phyloP scores from a whole-genome alignment of 2,329 filamentous ascomycete species.

The Aureobasidium pullulans region DNA sequence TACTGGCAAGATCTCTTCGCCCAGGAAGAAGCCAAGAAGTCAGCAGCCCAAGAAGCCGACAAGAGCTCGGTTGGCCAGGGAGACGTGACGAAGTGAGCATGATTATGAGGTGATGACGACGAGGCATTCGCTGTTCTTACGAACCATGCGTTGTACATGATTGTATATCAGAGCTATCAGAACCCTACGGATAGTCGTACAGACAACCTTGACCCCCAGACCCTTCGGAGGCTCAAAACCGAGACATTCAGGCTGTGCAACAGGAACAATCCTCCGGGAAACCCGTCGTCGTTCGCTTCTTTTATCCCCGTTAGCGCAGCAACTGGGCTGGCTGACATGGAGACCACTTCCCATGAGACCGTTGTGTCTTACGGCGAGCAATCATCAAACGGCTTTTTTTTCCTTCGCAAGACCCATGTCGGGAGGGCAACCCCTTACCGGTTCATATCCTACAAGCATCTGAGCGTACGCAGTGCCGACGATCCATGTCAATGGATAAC shows the following conservation, averaged over 20 bases:
- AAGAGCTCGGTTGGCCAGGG: slow-evolving; percentile 5
- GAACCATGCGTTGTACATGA: not conserved
- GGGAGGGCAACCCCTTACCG: slow-evolving; percentile 3
- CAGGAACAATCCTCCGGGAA: not conserved
- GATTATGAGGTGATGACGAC: not conserved
- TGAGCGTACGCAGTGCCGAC: not conserved
- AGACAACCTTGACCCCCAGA: not conserved
- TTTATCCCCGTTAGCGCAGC: slow-evolving; percentile 5
- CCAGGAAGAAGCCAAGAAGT: slow-evolving; percentile 20
- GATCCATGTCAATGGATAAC: not conserved
- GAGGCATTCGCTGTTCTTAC: not conserved
- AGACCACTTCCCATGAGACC: slow-evolving; percentile 12
- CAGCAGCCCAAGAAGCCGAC: slow-evolving; percentile 10
- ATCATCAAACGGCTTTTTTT: slow-evolving; percentile 8
- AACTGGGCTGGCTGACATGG: slow-evolving; percentile 9
- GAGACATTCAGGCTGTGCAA: slow-evolving; percentile 5
- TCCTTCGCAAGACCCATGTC: not conserved
- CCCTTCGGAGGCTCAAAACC: not conserved
- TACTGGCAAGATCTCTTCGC: slow-evolving; percentile 35
- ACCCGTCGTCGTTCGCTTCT: slow-evolving; percentile 9
- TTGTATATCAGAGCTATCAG: slow-evolving; percentile 9
- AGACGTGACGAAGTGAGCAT: slow-evolving; percentile 7
- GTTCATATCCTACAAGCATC: not conserved
- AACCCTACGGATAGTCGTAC: slow-evolving; percentile 4
- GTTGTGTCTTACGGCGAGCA: slow-evolving; percentile 2